A percentile compares a stretch with the other conserved stretches of the same genome.
These are phyloP conservation scores for Delonix regia DNA, from an alignment of 306 rosid species.

Conservation along the genomic window DNA sequence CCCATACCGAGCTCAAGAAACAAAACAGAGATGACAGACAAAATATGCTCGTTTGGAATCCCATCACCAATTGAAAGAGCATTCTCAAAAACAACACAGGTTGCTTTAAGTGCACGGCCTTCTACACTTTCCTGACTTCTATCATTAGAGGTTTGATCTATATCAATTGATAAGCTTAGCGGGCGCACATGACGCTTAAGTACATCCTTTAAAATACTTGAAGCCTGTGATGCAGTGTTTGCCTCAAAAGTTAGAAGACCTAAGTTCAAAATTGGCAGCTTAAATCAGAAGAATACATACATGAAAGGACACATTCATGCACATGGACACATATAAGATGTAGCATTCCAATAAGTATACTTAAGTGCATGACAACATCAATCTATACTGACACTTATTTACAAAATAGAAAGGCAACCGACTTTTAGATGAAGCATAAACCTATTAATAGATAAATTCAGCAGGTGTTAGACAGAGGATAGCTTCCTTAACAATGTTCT, in stretches of 20 bases:
- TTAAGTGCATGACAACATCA: background rate
- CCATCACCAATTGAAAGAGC: constrained; percentile 57
- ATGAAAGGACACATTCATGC: background rate
- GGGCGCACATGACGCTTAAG: constrained; percentile 54
- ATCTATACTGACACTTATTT: background rate
- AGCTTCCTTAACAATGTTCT: constrained; percentile 11
- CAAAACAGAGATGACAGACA: constrained; percentile 72
- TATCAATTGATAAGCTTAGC: constrained; percentile 35
- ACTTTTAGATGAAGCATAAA: constrained; percentile 8
- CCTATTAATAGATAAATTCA: background rate
- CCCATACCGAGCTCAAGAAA: constrained; percentile 77
- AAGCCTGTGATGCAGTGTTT: constrained; percentile 68
- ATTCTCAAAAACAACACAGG: constrained; percentile 67
- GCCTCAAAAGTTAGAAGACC: constrained; percentile 75
- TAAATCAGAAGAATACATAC: constrained; percentile 44
- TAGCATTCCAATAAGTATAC: background rate
- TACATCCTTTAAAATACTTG: constrained; percentile 63
- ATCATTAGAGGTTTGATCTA: constrained; percentile 45
- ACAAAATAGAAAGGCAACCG: constrained; percentile 5
- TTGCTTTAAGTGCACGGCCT: constrained; percentile 54
- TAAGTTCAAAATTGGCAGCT: constrained; percentile 44
- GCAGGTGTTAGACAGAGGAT: constrained; percentile 22
- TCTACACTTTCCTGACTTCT: constrained; percentile 46
- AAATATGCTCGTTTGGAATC: constrained; percentile 63
- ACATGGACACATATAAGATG: background rate